Evolutionary conservation across 352 stramenopile species (phyloP).

Genomic region (Phytophthora podocarpi): DNA sequence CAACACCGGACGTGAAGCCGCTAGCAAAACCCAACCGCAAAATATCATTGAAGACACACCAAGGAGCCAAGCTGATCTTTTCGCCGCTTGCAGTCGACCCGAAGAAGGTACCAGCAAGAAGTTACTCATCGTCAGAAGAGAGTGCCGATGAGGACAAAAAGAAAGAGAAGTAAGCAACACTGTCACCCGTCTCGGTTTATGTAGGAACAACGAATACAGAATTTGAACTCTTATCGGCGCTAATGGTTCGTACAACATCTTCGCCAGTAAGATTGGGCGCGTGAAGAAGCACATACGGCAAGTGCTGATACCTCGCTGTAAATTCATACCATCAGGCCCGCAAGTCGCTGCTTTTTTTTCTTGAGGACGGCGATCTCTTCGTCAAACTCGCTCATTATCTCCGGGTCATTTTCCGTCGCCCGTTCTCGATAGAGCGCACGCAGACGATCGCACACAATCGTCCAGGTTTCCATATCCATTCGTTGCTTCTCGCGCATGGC

Average conservation of each 20-base stretch:
- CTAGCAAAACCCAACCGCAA: conserved; percentile 26
- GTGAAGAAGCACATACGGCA: too few species aligned
- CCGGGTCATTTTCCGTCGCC: conserved; percentile 23
- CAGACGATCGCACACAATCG: conserved; percentile 40
- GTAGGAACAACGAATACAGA: too few species aligned
- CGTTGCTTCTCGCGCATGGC: conserved; percentile 32
- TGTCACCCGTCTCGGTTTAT: not conserved
- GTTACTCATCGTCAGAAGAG: conserved; percentile 19
- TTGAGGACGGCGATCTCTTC: conserved; percentile 43
- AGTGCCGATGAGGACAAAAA: conserved; percentile 8
- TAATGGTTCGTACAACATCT: too few species aligned
- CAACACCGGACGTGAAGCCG: not conserved
- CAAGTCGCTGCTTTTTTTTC: conserved; percentile 43
- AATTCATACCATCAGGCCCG: conserved; percentile 22
- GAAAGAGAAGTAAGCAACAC: conserved; percentile 2
- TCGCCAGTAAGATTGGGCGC: too few species aligned
- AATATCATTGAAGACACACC: conserved; percentile 26
- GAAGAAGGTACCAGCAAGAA: conserved; percentile 24
- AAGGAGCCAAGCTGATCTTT: conserved; percentile 50
- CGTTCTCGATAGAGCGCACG: conserved; percentile 37
- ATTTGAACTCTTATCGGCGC: too few species aligned
- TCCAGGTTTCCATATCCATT: conserved; percentile 43
- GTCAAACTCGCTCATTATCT: conserved; percentile 34
- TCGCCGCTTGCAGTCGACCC: conserved; percentile 42
- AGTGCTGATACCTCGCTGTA: too few species aligned